These are phyloP conservation scores for Mytilinidion resinicola DNA, from an alignment of 495 filamentous ascomycete species.

Conservation along the genomic window DNA sequence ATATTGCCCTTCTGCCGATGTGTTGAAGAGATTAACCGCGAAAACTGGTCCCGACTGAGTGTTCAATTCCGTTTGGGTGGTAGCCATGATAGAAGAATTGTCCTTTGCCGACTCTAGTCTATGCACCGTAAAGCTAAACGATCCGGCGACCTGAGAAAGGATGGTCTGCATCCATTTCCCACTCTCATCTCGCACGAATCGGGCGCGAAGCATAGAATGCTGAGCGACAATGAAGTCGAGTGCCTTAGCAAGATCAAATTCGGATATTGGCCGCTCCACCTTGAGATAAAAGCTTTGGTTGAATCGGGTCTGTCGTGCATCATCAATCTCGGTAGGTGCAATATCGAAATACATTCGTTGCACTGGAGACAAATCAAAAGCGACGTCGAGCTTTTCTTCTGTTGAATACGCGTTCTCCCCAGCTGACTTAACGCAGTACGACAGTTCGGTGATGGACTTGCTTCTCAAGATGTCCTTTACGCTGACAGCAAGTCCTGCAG, in stretches of 20 bases:
- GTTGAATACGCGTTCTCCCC: constrained; percentile 3
- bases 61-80: constrained; percentile 15
- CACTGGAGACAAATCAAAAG: constrained; percentile 24
- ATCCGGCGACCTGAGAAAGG: constrained; percentile 14
- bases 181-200: constrained; percentile 11
- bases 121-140: constrained; percentile 13
- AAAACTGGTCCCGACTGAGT: constrained; percentile 18
- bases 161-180: constrained; percentile 20
- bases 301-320: constrained; percentile 14
- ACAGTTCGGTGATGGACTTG: constrained; percentile 23
- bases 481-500: constrained; percentile 10
- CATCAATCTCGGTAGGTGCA: constrained; percentile 29
- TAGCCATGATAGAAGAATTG: constrained; percentile 11
- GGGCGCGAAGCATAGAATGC: constrained; percentile 25
- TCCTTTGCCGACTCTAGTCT: constrained; percentile 6
- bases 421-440: constrained; percentile 8
- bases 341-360: constrained; percentile 25
- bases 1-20: constrained; percentile 7
- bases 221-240: constrained; percentile 14
- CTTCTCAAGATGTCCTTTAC: constrained; percentile 23
- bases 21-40: constrained; percentile 23
- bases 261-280: constrained; percentile 9
- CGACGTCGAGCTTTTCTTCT: constrained; percentile 15
- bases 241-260: constrained; percentile 9
- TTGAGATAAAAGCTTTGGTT: constrained; percentile 26